Evolutionary conservation across 352 stramenopile genomes (phyloP), one percentile per base, ranked within the genome.

Genomic region (Proteromonas lacertae): DNA sequence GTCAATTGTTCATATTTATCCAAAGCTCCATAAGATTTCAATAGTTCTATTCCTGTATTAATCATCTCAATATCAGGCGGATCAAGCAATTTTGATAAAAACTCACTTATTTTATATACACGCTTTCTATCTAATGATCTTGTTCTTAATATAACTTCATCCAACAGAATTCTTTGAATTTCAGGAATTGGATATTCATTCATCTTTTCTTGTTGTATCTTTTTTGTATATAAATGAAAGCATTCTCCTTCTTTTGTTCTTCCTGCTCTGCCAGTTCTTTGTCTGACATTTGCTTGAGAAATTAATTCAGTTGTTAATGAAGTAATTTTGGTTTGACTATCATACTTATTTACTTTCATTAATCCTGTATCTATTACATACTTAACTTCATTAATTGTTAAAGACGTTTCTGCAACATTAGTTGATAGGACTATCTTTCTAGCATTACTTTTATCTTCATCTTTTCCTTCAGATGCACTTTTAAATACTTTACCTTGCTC

Each of bases 301-400:
- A 64, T 50, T 40, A 42, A 69, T n/a, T 38, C 30, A 13, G 32
- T 16, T 30, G 41, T 29, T 16, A 42, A 29, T 17, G 18, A 22
- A 14, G 33, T 18, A n/a, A 38, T 14, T 20, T 32, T n/a, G n/a
- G n/a, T n/a, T n/a, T n/a, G n/a, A 24, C 50, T 42, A 52, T 98
- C 96, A 55, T 92, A 46, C 21, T 23, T 25, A 16, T 41, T 29
- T 21, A 71, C 40, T 49, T 74, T 94, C 19, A 82, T 72, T 33
- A 83, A 69, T 4, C 87, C 84, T 21, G 57, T 70, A 58, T 99
- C 87, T 38, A 99, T 75, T 0, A 97, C 83, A 46, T 81, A 81
- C 8, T 74, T 69, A 20, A 94, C 72, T 40, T 77, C 64, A 24
- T 84, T 71, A 14, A 94, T 82, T 10, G 81, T 93, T 2, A 94